Percentiles rank a stretch among this genome's conserved stretches.
phyloP scores from a whole-genome alignment of 108 stramenopile genomes.

The Cyclotella atomus region DNA sequence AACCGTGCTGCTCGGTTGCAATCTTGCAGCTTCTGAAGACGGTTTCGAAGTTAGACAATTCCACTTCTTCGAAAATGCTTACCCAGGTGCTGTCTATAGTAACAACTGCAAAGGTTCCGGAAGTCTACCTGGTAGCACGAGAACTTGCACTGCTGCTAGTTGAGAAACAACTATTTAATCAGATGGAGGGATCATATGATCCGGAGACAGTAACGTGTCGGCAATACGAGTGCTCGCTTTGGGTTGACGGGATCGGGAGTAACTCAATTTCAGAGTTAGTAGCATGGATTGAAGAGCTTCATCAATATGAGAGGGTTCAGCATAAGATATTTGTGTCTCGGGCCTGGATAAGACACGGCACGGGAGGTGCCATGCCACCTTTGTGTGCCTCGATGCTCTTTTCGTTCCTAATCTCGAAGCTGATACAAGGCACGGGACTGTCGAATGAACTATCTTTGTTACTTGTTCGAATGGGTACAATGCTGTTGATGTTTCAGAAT shows the following conservation, averaged over 20 bases:
- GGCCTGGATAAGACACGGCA: conserved; percentile 22
- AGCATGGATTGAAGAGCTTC: conserved; percentile 16
- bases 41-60: conserved; percentile 13
- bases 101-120: conserved; percentile 24
- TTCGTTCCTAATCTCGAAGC: conserved; percentile 23
- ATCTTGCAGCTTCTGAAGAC: conserved; percentile 42
- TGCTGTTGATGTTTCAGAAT: conserved; percentile 35
- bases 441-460: conserved; percentile 28
- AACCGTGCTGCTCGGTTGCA: conserved; percentile 31
- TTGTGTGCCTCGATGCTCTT: conserved; percentile 42
- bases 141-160: conserved; percentile 34
- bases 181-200: not conserved
- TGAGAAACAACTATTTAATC: conserved; percentile 33
- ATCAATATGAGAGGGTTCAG: conserved; percentile 33
- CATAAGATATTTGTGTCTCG: conserved; percentile 43
- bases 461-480: conserved; percentile 48
- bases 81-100: conserved; percentile 18
- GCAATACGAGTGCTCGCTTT: conserved; percentile 43
- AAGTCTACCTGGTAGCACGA: conserved; percentile 39
- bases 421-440: conserved; percentile 10
- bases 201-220: conserved; percentile 7
- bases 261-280: conserved; percentile 28
- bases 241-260: conserved; percentile 48
- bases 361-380: conserved; percentile 29
- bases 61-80: conserved; percentile 38